Conservation (phyloP, 148 eudicot species). For the Persicaria tinctoria region DNA sequence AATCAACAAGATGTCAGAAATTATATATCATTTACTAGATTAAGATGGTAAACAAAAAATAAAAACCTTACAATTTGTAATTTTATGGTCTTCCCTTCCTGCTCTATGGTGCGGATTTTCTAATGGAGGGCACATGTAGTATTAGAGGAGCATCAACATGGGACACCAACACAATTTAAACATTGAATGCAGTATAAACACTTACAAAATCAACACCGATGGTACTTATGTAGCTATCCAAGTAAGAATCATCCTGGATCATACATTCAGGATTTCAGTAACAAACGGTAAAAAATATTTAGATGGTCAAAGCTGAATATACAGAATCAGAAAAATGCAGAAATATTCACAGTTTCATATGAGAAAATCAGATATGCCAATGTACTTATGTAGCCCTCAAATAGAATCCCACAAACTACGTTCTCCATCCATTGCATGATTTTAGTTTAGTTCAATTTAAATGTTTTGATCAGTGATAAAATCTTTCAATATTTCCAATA, state of each 20-base stretch:
- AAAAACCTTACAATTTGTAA: constrained; percentile 36
- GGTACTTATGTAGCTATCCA: constrained; percentile 45
- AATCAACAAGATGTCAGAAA: constrained; percentile 9
- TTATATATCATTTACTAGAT: neutral
- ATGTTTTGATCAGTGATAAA: neutral
- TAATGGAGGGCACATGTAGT: constrained; percentile 6
- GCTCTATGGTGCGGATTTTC: constrained; percentile 56
- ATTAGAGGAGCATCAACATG: neutral
- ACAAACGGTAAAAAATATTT: too few relatives aligned
- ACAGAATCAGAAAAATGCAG: neutral
- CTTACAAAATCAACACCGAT: constrained; percentile 62
- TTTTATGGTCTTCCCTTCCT: constrained; percentile 38
- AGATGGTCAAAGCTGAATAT: too few relatives aligned
- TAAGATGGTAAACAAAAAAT: neutral
- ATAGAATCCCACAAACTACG: neutral
- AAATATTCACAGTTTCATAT: neutral
- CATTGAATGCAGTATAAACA: neutral
- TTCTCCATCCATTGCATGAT: neutral
- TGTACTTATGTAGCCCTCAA: too few relatives aligned
- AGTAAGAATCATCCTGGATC: neutral
- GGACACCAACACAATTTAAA: neutral
- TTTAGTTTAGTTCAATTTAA: neutral
- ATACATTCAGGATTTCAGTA: neutral
- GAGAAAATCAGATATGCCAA: neutral
- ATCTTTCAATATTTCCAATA: neutral